Base-by-base conservation (phyloP, 495 filamentous ascomycete species). In the Aspergillus cavernicola region DNA sequence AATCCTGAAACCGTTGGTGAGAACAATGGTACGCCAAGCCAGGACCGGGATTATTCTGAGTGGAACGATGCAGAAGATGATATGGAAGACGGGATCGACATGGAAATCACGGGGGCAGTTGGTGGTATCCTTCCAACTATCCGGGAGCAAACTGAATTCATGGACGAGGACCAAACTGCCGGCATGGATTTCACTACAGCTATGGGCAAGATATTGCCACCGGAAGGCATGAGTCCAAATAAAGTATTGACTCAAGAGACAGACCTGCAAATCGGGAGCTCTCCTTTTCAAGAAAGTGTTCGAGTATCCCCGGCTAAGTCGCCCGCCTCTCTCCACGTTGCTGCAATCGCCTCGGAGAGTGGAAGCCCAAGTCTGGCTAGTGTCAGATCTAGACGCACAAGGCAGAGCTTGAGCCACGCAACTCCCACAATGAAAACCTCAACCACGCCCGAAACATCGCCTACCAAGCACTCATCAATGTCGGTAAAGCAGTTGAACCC, bases 31-130 rank as follows among this genome's bases (percentile, higher is more conserved):
- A 60, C 57, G 62, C 70, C 42, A 53, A 61, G 45, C 39, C 48
- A 46, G 19, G 47, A 53, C 20, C 65, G 59, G 40, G 55, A 62
- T 19, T 44, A 60, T 20, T 56, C 57, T 44, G 63, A 56, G 33
- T 61, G 44, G 45, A 68, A 75, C 11, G 70, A 75, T n/a, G 71
- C 71, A 11, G 71, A 67, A 26, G 64, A 66, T 39, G 63, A 68
- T 16, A 73, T 74, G 37, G 77, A 74, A 32, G 69, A 67, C 8
- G 76, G 63, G 9, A 66, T 69, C 59, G 75, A 76, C 6, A 88
- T 90, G 86, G 86, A 90, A 40, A 87, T 89, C 67, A 90, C 87
- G 6, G 70, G 82, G 29, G 84, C 85, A 0, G 70, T 90, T 56
- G 87, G 88, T 33, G 80, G 83, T 3, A 90, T 91, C 44, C 64